Evolutionary conservation across 345 rosid species (phyloP).

Genomic region (Gossypium mustelinum): DNA sequence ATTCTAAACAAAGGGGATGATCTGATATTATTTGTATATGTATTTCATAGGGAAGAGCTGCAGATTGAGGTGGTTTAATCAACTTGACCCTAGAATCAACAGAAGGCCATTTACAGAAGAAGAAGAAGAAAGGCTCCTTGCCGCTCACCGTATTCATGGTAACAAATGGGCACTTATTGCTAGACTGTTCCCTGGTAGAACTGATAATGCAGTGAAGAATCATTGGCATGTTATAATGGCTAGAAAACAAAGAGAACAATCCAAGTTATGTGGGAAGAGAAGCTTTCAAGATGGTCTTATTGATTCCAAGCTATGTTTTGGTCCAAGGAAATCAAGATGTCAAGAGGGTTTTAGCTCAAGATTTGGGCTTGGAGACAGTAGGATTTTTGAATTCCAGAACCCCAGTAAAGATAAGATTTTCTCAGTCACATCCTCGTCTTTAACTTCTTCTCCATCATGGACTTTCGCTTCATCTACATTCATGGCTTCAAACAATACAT

Average conservation of each 20-base stretch:
- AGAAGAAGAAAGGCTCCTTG: constrained; percentile 57
- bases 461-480: constrained; percentile 17
- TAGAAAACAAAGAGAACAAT: constrained; percentile 44
- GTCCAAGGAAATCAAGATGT: constrained; percentile 27
- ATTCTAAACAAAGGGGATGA: neutral
- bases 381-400: constrained; percentile 31
- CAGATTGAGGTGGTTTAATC: constrained; percentile 73
- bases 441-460: constrained; percentile 35
- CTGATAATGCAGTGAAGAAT: constrained; percentile 73
- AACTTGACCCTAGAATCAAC: constrained; percentile 66
- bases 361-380: constrained; percentile 29
- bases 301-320: constrained; percentile 14
- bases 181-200: constrained; percentile 53
- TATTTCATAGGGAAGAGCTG: constrained; percentile 52
- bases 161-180: constrained; percentile 64
- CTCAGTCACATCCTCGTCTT: constrained; percentile 25
- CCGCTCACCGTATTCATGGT: constrained; percentile 56
- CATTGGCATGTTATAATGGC: constrained; percentile 73
- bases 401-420: constrained; percentile 28
- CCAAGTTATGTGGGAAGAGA: constrained; percentile 33
- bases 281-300: constrained; percentile 24
- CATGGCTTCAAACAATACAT: constrained; percentile 21
- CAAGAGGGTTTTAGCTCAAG: constrained; percentile 24
- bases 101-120: constrained; percentile 56
- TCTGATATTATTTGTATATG: neutral